Conservation (phyloP, 2,329 filamentous ascomycete species). For the Raffaelea arxii region DNA sequence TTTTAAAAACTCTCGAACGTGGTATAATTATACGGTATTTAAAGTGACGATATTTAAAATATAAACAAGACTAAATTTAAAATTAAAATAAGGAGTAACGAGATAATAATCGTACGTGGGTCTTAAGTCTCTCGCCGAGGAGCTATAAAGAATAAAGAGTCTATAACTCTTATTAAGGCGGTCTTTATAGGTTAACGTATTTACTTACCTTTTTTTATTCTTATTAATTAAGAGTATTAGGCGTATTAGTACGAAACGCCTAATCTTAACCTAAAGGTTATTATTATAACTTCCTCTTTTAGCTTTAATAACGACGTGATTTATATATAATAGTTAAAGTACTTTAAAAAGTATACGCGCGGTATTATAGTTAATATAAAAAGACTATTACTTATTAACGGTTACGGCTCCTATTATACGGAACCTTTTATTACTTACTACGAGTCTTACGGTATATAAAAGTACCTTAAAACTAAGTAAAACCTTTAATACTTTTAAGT, state of each 20-base stretch:
- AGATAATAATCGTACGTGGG: not conserved
- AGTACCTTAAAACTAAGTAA: not conserved
- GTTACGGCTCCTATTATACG: not conserved
- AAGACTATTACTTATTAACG: not conserved
- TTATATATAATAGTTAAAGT: not conserved
- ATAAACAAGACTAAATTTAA: not conserved
- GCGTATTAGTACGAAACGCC: not conserved
- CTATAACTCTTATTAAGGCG: not conserved
- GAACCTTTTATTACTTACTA: not conserved
- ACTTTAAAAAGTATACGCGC: not conserved
- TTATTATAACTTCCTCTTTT: not conserved
- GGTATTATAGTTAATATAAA: not conserved
- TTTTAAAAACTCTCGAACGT: not conserved
- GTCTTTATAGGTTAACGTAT: not conserved
- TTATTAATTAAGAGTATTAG: not conserved
- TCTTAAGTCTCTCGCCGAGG: not conserved
- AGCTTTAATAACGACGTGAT: not conserved
- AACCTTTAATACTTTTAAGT: not conserved
- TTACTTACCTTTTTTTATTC: not conserved
- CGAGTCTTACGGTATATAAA: not conserved
- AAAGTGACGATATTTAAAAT: conserved; percentile 2
- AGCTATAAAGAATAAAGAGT: not conserved
- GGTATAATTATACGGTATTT: not conserved
- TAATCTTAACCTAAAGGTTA: not conserved
- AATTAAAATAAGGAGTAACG: not conserved